These are phyloP conservation scores for Xylaria sp. DNA, from an alignment of 495 filamentous ascomycete species.

Conservation along the genomic window DNA sequence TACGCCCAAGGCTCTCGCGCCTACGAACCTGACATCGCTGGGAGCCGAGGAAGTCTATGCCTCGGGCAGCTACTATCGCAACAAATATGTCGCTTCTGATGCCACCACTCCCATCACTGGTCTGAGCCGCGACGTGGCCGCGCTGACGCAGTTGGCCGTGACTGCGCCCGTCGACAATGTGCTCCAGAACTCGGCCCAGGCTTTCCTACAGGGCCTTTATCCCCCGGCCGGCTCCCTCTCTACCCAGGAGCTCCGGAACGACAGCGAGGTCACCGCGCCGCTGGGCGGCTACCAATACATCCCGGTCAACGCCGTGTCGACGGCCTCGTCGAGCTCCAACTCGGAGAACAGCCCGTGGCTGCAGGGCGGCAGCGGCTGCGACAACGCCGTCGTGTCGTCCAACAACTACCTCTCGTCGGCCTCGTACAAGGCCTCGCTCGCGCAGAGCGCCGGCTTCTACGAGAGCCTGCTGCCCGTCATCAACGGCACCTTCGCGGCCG, in stretches of 20 bases:
- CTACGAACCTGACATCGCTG: constrained; percentile 66
- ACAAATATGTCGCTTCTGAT: constrained; percentile 60
- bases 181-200: constrained; percentile 71
- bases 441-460: constrained; percentile 70
- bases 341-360: constrained; percentile 67
- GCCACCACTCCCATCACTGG: constrained; percentile 46
- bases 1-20: constrained; percentile 63
- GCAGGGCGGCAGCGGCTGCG: constrained; percentile 65
- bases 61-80: constrained; percentile 67
- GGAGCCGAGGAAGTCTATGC: constrained; percentile 71
- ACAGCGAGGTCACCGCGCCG: constrained; percentile 61
- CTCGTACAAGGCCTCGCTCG: constrained; percentile 59
- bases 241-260: constrained; percentile 65
- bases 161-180: constrained; percentile 68
- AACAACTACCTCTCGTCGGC: constrained; percentile 72
- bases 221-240: constrained; percentile 66
- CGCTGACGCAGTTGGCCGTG: constrained; percentile 67
- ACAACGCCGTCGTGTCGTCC: constrained; percentile 68
- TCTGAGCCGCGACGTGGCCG: constrained; percentile 59
- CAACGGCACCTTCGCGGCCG: constrained; percentile 61
- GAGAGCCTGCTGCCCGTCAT: constrained; percentile 65
- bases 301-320: constrained; percentile 59
- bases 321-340: constrained; percentile 57
- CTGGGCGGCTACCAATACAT: constrained; percentile 79
- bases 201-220: constrained; percentile 84